Evolutionary conservation across 1,284 basidiomycete genomes (phyloP).

Genomic region (Melampsora larici-populina): DNA sequence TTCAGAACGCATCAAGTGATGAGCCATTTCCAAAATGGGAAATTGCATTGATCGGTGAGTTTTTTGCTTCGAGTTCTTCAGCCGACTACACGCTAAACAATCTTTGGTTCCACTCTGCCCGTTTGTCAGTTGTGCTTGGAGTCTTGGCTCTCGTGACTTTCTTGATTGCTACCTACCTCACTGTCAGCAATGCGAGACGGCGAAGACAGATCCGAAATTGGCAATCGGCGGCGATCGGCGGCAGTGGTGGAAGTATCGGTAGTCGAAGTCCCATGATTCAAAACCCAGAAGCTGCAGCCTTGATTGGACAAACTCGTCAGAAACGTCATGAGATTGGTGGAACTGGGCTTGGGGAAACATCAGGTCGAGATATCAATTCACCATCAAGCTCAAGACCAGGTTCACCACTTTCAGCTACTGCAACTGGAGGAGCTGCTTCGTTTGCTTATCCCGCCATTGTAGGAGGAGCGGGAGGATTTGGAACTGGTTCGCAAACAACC

Average conservation of each 20-base stretch:
- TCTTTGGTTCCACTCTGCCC: neutral
- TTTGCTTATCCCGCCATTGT: neutral
- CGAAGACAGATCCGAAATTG: conserved; percentile 20
- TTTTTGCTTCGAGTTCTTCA: neutral
- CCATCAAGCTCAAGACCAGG: conserved; percentile 27
- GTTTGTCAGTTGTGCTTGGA: conserved; percentile 15
- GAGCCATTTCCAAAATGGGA: conserved; percentile 29
- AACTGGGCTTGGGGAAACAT: neutral
- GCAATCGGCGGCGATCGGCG: conserved; percentile 17
- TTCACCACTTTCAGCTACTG: conserved; percentile 20
- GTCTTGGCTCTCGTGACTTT: conserved; percentile 22
- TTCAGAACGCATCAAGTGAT: conserved; percentile 6
- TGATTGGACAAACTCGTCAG: conserved; percentile 2
- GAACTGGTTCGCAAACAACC: neutral
- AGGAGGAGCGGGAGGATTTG: neutral
- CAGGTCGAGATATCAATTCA: conserved; percentile 7
- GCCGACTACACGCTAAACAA: neutral
- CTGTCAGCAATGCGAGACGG: conserved; percentile 15
- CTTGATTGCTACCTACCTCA: conserved; percentile 25
- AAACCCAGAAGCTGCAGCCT: conserved; percentile 14
- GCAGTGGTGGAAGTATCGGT: conserved; percentile 3
- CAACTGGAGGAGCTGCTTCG: neutral
- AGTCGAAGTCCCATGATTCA: conserved; percentile 39
- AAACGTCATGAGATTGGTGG: neutral
- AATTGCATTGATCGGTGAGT: conserved; percentile 36